Evolutionary conservation across 352 stramenopile species (phyloP).

Genomic region (Plasmopara muralis): DNA sequence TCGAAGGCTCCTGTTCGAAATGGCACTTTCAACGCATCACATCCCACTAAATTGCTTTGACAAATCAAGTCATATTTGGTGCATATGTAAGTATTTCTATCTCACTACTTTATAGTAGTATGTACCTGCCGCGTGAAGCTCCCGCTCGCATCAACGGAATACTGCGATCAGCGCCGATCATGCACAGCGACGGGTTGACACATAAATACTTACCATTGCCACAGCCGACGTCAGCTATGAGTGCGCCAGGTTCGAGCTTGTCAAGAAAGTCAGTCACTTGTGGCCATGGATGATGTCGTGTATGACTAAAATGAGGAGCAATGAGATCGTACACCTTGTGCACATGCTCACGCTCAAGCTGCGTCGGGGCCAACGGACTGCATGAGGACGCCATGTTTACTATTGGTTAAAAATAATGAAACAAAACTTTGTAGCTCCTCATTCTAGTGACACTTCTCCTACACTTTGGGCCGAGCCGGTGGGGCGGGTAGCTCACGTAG

Average conservation of each 20-base stretch:
- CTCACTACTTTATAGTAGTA: not conserved
- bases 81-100: not conserved
- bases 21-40: conserved; percentile 61
- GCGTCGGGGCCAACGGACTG: conserved; percentile 34
- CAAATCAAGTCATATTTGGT: conserved; percentile 4
- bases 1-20: conserved; percentile 55
- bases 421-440: not conserved
- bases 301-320: conserved; percentile 78
- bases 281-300: conserved; percentile 74
- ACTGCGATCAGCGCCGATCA: conserved; percentile 70
- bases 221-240: conserved; percentile 75
- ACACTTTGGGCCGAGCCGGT: conserved; percentile 9
- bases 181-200: conserved; percentile 50
- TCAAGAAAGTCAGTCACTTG: conserved; percentile 61
- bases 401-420: too few relatives aligned
- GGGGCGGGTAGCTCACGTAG: conserved; percentile 46
- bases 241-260: conserved; percentile 30
- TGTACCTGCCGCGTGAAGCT: conserved; percentile 33
- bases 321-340: conserved; percentile 84
- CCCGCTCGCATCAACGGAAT: conserved; percentile 59
- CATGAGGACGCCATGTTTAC: not conserved
- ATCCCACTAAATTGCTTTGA: conserved; percentile 53
- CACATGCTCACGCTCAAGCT: conserved; percentile 70
- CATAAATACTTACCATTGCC: conserved; percentile 82
- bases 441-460: not conserved